A percentile compares a stretch with the other conserved stretches of the same genome.
phyloP scores from a whole-genome alignment of 2,329 filamentous ascomycete genomes.

The Epichloe festucae region DNA sequence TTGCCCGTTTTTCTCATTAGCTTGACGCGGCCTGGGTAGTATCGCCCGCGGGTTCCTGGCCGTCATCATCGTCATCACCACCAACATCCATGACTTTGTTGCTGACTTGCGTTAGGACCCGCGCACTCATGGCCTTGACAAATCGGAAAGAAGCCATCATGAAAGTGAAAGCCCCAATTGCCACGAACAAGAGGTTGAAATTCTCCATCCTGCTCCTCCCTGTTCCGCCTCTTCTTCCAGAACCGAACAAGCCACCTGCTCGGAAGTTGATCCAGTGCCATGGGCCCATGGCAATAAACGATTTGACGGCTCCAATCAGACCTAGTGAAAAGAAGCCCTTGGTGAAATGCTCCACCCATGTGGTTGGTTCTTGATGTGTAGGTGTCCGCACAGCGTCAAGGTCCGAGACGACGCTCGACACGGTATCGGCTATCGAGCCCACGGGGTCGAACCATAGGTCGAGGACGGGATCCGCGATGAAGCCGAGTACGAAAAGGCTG shows the following conservation, averaged over 20 bases:
- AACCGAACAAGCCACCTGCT: conserved; percentile 40
- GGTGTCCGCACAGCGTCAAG: conserved; percentile 21
- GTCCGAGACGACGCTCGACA: conserved; percentile 32
- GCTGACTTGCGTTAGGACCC: conserved; percentile 62
- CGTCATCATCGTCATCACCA: conserved; percentile 39
- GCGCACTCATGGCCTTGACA: conserved; percentile 60
- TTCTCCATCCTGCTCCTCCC: conserved; percentile 68
- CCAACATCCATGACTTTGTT: conserved; percentile 77
- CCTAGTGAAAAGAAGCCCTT: conserved; percentile 89
- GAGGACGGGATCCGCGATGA: conserved; percentile 85
- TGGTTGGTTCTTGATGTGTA: conserved; percentile 36
- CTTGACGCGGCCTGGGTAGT: not conserved
- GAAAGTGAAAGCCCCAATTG: conserved; percentile 71
- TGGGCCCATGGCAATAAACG: conserved; percentile 58
- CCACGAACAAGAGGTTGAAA: conserved; percentile 65
- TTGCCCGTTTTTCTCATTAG: not conserved
- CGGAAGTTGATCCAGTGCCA: conserved; percentile 69
- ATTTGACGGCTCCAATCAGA: conserved; percentile 72
- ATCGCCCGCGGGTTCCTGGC: conserved; percentile 9
- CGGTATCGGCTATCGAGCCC: conserved; percentile 42
- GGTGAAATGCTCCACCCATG: conserved; percentile 72
- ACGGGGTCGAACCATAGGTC: conserved; percentile 74
- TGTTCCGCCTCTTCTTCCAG: conserved; percentile 42
- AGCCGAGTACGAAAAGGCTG: conserved; percentile 72
- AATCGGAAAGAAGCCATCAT: conserved; percentile 75